phyloP scores from a whole-genome alignment of 2,329 filamentous ascomycete genomes.

The Apiospora sp. region DNA sequence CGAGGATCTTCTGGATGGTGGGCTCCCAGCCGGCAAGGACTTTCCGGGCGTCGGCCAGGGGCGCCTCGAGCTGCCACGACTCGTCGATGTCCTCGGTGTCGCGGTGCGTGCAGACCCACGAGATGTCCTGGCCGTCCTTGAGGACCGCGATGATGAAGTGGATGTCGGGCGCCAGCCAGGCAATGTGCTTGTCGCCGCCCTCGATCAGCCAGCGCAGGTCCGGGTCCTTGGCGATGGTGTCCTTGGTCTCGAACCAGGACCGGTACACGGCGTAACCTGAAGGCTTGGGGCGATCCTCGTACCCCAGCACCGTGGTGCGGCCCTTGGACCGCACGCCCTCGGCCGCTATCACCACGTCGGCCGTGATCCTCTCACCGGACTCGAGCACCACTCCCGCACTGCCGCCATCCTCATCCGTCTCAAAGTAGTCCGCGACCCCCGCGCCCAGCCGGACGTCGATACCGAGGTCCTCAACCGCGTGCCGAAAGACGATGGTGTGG shows the following conservation, averaged over 20 bases:
- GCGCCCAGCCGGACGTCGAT: conserved; percentile 56
- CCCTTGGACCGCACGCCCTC: conserved; percentile 24
- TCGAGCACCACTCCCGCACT: conserved; percentile 50
- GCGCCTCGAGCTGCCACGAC: conserved; percentile 37
- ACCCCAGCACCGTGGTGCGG: conserved; percentile 30
- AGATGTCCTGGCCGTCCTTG: conserved; percentile 60
- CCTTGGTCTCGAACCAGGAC: conserved; percentile 47
- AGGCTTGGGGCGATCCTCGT: conserved; percentile 53
- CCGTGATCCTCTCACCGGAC: conserved; percentile 46
- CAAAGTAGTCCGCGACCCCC: conserved; percentile 56
- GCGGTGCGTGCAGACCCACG: conserved; percentile 62
- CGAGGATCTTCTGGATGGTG: conserved; percentile 50
- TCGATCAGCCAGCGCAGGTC: conserved; percentile 54
- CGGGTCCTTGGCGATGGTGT: conserved; percentile 51
- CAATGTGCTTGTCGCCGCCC: conserved; percentile 58
- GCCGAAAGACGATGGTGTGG: conserved; percentile 59
- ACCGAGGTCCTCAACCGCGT: conserved; percentile 56
- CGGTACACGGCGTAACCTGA: conserved; percentile 58
- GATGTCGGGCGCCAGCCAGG: conserved; percentile 61
- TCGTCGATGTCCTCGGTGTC: conserved; percentile 42
- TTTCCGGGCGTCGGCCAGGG: conserved; percentile 39
- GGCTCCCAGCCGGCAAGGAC: conserved; percentile 43
- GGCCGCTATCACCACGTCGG: conserved; percentile 24
- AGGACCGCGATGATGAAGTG: conserved; percentile 61
- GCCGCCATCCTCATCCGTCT: conserved; percentile 38